Evolutionary conservation across 257 asterid species (phyloP).

Genomic region (Oldenlandia corymbosa): DNA sequence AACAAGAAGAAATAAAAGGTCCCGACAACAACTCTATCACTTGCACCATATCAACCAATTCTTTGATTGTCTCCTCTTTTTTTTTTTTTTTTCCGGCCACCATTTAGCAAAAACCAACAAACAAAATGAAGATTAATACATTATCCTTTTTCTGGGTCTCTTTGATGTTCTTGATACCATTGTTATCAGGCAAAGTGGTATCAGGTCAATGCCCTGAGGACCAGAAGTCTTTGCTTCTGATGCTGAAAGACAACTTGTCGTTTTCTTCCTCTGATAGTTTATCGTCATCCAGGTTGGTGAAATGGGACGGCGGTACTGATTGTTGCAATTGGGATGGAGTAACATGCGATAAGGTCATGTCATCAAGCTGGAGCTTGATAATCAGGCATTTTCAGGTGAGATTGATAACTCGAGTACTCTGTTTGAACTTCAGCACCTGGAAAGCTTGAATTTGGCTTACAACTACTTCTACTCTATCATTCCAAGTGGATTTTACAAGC

Average conservation of each 20-base stretch:
- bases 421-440: conserved; percentile 32
- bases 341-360: conserved; percentile 50
- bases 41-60: neutral
- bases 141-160: conserved; percentile 32
- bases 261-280: too few species aligned
- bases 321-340: conserved; percentile 63
- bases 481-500: conserved; percentile 34
- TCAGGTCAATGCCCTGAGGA: conserved; percentile 15
- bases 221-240: conserved; percentile 18
- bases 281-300: conserved; percentile 17
- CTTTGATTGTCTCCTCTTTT: too few species aligned
- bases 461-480: conserved; percentile 33
- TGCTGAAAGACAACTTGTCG: conserved; percentile 8
- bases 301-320: conserved; percentile 34
- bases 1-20: neutral
- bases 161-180: conserved; percentile 24
- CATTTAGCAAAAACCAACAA: conserved; percentile 3
- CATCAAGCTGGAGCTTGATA: conserved; percentile 32
- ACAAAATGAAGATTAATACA: conserved; percentile 43
- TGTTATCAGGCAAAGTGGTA: conserved; percentile 16
- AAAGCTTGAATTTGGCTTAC: conserved; percentile 40
- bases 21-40: neutral
- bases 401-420: conserved; percentile 36
- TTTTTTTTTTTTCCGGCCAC: neutral
- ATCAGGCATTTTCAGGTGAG: conserved; percentile 31